Percentiles rank a stretch among this genome's conserved stretches.
phyloP scores from a whole-genome alignment of 768 basidiomycete species.

The Podaxis sp. region DNA sequence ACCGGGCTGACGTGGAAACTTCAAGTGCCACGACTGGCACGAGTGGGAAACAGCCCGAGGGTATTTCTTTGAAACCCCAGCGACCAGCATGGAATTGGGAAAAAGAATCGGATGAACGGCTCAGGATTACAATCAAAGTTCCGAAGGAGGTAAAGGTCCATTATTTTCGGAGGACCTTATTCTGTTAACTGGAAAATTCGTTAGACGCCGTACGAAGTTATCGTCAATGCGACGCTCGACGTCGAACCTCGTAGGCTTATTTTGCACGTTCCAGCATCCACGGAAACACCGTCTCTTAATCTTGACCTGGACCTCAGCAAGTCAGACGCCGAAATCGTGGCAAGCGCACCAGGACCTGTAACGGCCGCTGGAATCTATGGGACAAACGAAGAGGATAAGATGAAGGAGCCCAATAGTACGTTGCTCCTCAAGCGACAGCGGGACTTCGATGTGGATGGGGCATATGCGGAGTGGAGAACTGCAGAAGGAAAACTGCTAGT shows the following conservation, averaged over 20 bases:
- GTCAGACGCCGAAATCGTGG: constrained; percentile 53
- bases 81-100: constrained; percentile 52
- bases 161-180: background rate
- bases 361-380: constrained; percentile 7
- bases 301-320: constrained; percentile 61
- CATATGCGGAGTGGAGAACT: constrained; percentile 69
- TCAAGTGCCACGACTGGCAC: background rate
- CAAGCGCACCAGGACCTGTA: constrained; percentile 8
- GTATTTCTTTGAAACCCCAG: background rate
- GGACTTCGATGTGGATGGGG: constrained; percentile 59
- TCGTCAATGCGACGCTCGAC: constrained; percentile 56
- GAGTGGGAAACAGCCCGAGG: background rate
- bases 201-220: constrained; percentile 44
- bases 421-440: constrained; percentile 58
- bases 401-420: constrained; percentile 30
- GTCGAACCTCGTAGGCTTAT: constrained; percentile 62
- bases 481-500: constrained; percentile 51
- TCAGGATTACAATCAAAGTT: constrained; percentile 52
- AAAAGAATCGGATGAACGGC: constrained; percentile 35
- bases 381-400: constrained; percentile 17
- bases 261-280: constrained; percentile 43
- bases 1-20: constrained; percentile 21
- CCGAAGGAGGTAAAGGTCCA: constrained; percentile 52
- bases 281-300: constrained; percentile 26
- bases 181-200: background rate